A percentile compares a stretch with the other conserved stretches of the same genome.
Conservation (phyloP, 495 filamentous ascomycete species). For the Chaetomidium leptoderma region DNA sequence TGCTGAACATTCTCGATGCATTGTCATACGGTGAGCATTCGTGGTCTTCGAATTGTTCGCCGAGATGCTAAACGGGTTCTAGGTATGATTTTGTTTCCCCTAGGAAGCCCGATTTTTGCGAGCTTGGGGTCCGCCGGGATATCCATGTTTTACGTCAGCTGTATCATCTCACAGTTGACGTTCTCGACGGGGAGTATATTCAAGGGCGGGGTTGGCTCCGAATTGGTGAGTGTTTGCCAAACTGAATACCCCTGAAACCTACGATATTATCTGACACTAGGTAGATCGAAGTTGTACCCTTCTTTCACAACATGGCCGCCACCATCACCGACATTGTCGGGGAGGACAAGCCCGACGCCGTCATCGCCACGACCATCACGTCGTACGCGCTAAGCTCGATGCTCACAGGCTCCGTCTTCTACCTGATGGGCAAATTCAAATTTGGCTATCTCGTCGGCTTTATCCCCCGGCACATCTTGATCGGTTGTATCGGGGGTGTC, state of each 20-base stretch:
- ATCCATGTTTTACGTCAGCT: conserved; percentile 98
- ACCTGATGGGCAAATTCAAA: conserved; percentile 76
- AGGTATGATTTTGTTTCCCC: conserved; percentile 92
- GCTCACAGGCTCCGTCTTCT: conserved; percentile 86
- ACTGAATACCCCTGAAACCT: background rate
- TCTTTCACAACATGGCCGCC: conserved; percentile 95
- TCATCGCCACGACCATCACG: conserved; percentile 87
- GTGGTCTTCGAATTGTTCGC: background rate
- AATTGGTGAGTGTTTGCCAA: conserved; percentile 61
- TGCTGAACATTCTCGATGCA: conserved; percentile 91
- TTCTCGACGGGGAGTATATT: conserved; percentile 89
- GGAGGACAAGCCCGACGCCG: conserved; percentile 72
- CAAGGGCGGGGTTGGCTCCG: conserved; percentile 89
- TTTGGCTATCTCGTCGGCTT: conserved; percentile 91
- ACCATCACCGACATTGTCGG: conserved; percentile 77
- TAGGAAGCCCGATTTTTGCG: conserved; percentile 78
- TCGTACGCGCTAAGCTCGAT: conserved; percentile 89
- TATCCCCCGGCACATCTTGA: conserved; percentile 92
- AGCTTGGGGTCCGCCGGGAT: conserved; percentile 86
- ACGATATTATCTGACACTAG: conserved; percentile 14
- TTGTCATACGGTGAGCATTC: conserved; percentile 72
- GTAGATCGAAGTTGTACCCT: conserved; percentile 92
- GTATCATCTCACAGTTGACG: conserved; percentile 88
- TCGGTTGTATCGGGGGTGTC: conserved; percentile 95
- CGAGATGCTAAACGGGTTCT: conserved; percentile 13